Evolutionary conservation across 768 basidiomycete species (phyloP), one percentile per base, ranked within the genome.

Genomic region (Leccinum subgranulosum): DNA sequence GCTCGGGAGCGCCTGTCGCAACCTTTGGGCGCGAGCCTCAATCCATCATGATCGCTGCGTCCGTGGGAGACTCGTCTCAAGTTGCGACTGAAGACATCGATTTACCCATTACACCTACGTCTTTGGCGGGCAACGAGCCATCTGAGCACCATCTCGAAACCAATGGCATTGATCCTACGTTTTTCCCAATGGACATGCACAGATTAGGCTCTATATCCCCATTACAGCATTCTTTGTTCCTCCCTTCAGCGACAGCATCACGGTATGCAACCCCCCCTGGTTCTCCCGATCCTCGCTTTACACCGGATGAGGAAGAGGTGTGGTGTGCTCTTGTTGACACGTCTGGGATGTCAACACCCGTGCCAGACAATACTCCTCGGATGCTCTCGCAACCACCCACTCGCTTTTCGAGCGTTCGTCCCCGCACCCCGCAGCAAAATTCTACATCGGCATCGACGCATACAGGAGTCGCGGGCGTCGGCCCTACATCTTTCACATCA

Each of bases 241-340:
- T 21, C 3, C 17, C 39, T 14, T 51, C 56, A 3, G 23, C 51
- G 39, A 12, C 36, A 15, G 15, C 45, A 27, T 53, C 58, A 27
- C 55, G 51, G 19, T 43, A 62, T 19, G 4, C 25, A 8, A 63
- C 69, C 3, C 61, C 67, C 6, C 29, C 59, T 6, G 60, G 58
- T 19, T 54, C 58, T 25, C 15, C 45, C 5, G 36, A 50, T 6
- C 17, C 33, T 6, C 17, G 14, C 17, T 59, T 28, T 1, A 23
- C 45, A n/a, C 59, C 53, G 47, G 69, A 68, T 11, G 66, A 72
- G 39, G 59, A 61, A 9, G 69, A 66, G 21, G 63, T 68, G 9
- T 58, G 53, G 63, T 53, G n/a, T 36, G 41, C 62, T 17, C 68
- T 71, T 17, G 23, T 67, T 4, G 49, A n/a, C 4, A 25, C n/a